These are phyloP conservation scores for Diphasiastrum complanatum DNA, from an alignment of 83 land plant genomes.

Conservation along the genomic window DNA sequence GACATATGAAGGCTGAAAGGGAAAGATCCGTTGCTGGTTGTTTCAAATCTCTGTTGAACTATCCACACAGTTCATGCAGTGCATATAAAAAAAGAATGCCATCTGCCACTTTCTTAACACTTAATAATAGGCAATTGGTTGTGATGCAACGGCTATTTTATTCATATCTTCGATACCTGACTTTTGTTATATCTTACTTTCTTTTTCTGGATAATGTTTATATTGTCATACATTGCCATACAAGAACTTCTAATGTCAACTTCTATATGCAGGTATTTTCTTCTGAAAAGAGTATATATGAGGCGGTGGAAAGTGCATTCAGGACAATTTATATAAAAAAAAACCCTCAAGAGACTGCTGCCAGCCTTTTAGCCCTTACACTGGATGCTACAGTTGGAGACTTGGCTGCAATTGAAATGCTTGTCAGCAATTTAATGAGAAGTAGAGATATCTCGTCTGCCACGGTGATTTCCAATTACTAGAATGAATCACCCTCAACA, in stretches of 20 bases:
- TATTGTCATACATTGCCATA: no score
- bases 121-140: no score
- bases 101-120: no score
- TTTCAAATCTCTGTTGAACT: no score
- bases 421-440: slow-evolving; percentile 54
- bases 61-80: no score
- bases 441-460: slow-evolving; percentile 70
- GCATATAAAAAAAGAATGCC: no score
- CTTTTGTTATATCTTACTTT: neutral
- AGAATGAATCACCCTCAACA: neutral
- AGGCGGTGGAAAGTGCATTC: slow-evolving; percentile 94
- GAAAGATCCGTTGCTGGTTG: no score
- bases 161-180: no score
- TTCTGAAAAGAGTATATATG: slow-evolving; percentile 81
- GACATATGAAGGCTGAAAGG: no score
- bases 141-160: no score
- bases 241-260: no score
- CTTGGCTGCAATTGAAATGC: slow-evolving; percentile 72
- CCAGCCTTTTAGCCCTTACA: slow-evolving; percentile 63
- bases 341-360: slow-evolving; percentile 69
- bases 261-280: slow-evolving; percentile 92
- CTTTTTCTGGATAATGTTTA: neutral
- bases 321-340: slow-evolving; percentile 67
- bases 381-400: slow-evolving; percentile 85
- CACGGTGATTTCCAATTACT: slow-evolving; percentile 40